These are phyloP conservation scores for Pulicaria dysenterica DNA, from an alignment of 129 eudicot species.

Conservation along the genomic window DNA sequence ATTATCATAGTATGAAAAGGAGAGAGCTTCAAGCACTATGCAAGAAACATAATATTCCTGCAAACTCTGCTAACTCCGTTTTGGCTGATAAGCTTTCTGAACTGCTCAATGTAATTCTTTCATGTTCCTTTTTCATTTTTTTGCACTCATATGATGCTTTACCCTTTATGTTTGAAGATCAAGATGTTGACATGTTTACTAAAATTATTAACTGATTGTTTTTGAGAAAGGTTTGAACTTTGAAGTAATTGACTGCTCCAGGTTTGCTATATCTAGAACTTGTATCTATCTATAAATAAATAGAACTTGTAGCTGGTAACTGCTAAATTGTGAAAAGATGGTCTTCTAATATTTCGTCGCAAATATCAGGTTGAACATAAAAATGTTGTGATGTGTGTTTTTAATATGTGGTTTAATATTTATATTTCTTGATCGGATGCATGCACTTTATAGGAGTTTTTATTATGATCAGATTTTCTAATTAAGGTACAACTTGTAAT, in stretches of 20 bases:
- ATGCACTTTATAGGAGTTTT: too few species aligned
- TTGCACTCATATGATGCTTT: constrained; percentile 5
- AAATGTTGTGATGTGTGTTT: too few species aligned
- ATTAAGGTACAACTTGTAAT: not conserved
- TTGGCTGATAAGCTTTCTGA: constrained; percentile 66
- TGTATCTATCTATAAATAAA: not conserved
- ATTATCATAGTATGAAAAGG: constrained; percentile 66
- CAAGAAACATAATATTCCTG: constrained; percentile 65
- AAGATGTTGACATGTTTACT: not conserved
- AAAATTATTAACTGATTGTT: not conserved
- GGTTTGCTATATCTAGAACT: not conserved
- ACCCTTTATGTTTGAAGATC: not conserved
- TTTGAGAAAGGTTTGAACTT: not conserved
- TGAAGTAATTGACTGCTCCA: not conserved
- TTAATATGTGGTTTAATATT: too few species aligned
- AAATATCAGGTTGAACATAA: too few species aligned
- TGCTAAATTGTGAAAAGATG: too few species aligned
- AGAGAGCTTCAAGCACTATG: constrained; percentile 66
- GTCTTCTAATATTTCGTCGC: too few species aligned
- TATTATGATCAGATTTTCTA: not conserved
- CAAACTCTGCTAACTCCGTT: constrained; percentile 61
- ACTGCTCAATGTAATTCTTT: constrained; percentile 47
- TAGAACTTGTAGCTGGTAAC: not conserved
- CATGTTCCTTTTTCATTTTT: not conserved
- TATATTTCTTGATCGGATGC: too few species aligned